Evolutionary conservation across 805 yeast genomes (phyloP).

Genomic region (Sugiyamaella americana): DNA sequence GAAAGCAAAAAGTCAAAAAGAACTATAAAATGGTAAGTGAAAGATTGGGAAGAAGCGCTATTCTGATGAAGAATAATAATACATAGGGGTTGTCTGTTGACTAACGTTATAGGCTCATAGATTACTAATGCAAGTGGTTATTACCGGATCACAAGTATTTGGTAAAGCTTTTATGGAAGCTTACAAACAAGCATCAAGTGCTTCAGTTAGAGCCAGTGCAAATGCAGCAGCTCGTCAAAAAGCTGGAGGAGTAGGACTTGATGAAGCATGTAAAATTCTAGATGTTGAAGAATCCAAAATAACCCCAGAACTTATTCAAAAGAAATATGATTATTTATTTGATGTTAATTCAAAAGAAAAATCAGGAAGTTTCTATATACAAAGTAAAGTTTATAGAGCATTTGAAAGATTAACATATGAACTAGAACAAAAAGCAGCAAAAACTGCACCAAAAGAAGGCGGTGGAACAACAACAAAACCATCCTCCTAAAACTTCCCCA

Average conservation of each 20-base stretch:
- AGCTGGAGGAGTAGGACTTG: slow-evolving; percentile 74
- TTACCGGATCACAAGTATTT: slow-evolving; percentile 93
- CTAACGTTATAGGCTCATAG: slow-evolving; percentile 92
- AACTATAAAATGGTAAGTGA: no score
- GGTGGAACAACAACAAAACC: no score
- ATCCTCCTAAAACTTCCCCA: no score
- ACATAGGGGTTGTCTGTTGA: no score
- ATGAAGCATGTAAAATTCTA: slow-evolving; percentile 87
- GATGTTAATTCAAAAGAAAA: slow-evolving; percentile 87
- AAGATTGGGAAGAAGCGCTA: no score
- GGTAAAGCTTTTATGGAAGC: slow-evolving; percentile 97
- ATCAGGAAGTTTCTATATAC: slow-evolving; percentile 93
- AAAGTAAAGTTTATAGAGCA: slow-evolving; percentile 89
- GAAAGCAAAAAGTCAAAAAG: no score
- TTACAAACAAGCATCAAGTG: slow-evolving; percentile 89
- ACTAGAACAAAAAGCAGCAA: slow-evolving; percentile 36
- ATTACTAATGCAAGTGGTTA: slow-evolving; percentile 76
- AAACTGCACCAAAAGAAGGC: no score
- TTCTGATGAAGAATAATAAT: no score
- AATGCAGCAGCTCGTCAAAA: slow-evolving; percentile 39
- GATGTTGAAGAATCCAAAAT: slow-evolving; percentile 59
- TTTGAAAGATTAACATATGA: slow-evolving; percentile 86
- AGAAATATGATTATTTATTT: slow-evolving; percentile 75
- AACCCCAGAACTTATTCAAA: slow-evolving; percentile 48
- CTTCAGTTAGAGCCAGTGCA: slow-evolving; percentile 65